phyloP scores from a whole-genome alignment of 108 stramenopile species.

The Mediolabrus comicus region DNA sequence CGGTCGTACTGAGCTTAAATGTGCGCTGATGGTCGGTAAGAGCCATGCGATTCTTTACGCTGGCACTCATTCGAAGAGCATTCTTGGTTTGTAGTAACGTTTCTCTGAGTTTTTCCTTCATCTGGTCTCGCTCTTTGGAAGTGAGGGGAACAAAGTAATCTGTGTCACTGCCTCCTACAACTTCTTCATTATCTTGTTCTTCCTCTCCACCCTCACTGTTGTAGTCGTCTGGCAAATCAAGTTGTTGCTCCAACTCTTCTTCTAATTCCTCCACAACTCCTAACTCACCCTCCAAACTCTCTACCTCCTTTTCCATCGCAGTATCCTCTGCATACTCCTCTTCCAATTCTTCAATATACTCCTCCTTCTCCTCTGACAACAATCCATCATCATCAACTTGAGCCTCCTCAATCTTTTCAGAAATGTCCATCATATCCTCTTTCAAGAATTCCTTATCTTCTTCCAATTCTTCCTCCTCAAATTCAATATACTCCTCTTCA shows the following conservation, averaged over 20 bases:
- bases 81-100: conserved; percentile 17
- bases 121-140: conserved; percentile 17
- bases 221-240: neutral
- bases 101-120: conserved; percentile 23
- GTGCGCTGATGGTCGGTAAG: conserved; percentile 25
- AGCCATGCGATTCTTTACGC: neutral
- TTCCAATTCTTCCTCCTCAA: neutral
- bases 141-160: conserved; percentile 46
- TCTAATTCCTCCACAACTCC: neutral
- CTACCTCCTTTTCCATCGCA: neutral
- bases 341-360: neutral
- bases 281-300: neutral
- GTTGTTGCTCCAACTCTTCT: neutral
- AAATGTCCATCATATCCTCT: neutral
- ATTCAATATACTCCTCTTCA: neutral
- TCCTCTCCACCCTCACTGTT: neutral
- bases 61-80: conserved; percentile 28
- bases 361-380: neutral
- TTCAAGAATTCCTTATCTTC: neutral
- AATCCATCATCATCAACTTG: neutral
- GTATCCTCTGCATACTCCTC: neutral
- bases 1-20: conserved; percentile 13
- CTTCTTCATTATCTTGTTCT: neutral
- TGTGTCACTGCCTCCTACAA: neutral
- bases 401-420: neutral